Evolutionary conservation across 208 protist species (phyloP).

Genomic region (Trypanosoma conorhini): DNA sequence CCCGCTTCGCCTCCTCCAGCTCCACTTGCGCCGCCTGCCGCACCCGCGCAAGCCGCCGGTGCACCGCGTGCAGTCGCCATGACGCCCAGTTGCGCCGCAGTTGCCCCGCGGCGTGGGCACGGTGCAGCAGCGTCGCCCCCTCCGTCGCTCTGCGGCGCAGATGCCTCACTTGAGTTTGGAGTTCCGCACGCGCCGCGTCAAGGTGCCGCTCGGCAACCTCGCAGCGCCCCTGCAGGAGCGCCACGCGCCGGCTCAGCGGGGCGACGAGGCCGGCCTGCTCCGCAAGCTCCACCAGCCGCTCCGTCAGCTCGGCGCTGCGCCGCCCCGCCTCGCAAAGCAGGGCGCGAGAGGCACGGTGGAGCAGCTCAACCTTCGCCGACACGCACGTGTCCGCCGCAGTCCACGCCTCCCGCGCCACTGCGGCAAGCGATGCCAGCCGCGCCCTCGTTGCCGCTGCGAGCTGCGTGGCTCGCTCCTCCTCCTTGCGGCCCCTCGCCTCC

Average conservation of each 20-base stretch:
- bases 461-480: constrained; percentile 5
- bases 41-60: background rate
- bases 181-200: constrained; percentile 11
- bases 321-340: background rate
- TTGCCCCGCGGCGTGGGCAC: constrained; percentile 5
- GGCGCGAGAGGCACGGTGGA: constrained; percentile 4
- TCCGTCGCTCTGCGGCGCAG: constrained; percentile 13
- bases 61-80: constrained; percentile 1
- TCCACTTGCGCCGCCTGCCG: background rate
- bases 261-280: constrained; percentile 30
- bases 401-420: background rate
- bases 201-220: constrained; percentile 16
- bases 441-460: background rate
- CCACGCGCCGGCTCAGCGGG: constrained; percentile 36
- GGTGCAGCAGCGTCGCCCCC: constrained; percentile 21
- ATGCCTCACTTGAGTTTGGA: constrained; percentile 22
- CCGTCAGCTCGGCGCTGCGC: background rate
- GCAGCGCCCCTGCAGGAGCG: constrained; percentile 30
- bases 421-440: background rate
- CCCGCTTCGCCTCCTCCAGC: background rate
- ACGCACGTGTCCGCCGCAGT: background rate
- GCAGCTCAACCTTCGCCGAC: background rate
- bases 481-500: background rate
- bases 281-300: constrained; percentile 17
- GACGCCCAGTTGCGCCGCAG: constrained; percentile 21